Evolutionary conservation across 129 eudicot species (phyloP).

Genomic region (Silybum marianum): DNA sequence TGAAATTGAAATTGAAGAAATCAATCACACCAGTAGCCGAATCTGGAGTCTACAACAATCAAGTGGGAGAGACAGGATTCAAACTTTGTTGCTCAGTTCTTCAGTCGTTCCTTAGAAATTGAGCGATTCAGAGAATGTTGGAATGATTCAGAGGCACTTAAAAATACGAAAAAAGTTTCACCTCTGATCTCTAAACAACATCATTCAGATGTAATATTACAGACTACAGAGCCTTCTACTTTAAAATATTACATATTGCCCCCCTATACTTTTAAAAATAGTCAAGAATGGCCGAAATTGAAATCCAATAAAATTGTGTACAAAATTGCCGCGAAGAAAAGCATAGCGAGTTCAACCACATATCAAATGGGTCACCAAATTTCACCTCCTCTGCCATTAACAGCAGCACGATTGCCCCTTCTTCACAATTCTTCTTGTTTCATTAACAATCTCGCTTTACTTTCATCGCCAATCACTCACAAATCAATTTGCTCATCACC

Average conservation of each 20-base stretch:
- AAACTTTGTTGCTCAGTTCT: background rate
- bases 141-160: background rate
- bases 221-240: background rate
- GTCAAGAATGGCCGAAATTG: background rate
- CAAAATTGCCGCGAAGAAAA: slow-evolving; percentile 26
- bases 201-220: background rate
- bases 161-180: no score
- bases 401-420: slow-evolving; percentile 11
- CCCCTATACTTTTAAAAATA: background rate
- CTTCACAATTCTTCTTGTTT: background rate
- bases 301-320: background rate
- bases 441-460: background rate
- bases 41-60: background rate
- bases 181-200: background rate
- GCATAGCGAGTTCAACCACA: slow-evolving; percentile 26
- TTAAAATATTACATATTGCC: background rate
- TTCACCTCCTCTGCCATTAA: slow-evolving; percentile 27
- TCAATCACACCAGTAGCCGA: background rate
- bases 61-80: background rate
- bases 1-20: background rate
- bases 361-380: slow-evolving; percentile 26
- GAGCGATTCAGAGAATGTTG: background rate
- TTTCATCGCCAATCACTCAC: slow-evolving; percentile 9
- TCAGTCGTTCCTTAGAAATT: background rate
- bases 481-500: background rate